Conservation (phyloP, 139 green algal genomes). For the Micractinium sp. region DNA sequence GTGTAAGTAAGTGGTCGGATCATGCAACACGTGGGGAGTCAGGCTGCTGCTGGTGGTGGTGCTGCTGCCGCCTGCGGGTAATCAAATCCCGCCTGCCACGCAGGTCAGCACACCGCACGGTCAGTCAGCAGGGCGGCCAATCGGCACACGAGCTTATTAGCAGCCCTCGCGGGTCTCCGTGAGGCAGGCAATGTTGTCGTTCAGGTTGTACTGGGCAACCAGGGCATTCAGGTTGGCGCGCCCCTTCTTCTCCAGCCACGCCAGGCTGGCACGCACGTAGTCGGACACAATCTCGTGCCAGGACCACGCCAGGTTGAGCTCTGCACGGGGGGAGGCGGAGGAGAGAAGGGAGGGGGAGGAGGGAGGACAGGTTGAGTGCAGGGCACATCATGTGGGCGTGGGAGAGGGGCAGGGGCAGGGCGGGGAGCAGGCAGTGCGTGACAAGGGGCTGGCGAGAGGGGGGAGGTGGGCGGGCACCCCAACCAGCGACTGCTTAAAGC, state of each 20-base stretch:
- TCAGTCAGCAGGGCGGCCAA: no score
- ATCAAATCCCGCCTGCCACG: neutral
- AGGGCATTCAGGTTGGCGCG: neutral
- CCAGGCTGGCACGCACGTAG: constrained; percentile 11
- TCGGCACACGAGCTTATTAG: neutral
- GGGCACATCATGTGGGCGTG: neutral
- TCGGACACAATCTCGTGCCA: constrained; percentile 32
- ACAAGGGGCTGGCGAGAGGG: neutral
- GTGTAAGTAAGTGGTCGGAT: neutral
- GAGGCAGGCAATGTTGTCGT: constrained; percentile 13
- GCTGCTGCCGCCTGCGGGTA: neutral
- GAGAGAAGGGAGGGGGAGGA: neutral
- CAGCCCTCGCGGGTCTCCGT: neutral
- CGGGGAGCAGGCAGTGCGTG: neutral
- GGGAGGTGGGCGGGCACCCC: neutral
- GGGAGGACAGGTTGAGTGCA: no score
- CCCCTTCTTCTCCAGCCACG: constrained; percentile 9
- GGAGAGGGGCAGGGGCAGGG: neutral
- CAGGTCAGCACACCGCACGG: neutral
- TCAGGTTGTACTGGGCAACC: constrained; percentile 3
- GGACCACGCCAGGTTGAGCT: constrained; percentile 22
- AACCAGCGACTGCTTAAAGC: neutral
- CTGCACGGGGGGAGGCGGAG: neutral
- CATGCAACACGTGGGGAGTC: neutral
- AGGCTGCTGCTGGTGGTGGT: neutral